Conservation (phyloP, 306 rosid genomes). For the Medicago lupulina region DNA sequence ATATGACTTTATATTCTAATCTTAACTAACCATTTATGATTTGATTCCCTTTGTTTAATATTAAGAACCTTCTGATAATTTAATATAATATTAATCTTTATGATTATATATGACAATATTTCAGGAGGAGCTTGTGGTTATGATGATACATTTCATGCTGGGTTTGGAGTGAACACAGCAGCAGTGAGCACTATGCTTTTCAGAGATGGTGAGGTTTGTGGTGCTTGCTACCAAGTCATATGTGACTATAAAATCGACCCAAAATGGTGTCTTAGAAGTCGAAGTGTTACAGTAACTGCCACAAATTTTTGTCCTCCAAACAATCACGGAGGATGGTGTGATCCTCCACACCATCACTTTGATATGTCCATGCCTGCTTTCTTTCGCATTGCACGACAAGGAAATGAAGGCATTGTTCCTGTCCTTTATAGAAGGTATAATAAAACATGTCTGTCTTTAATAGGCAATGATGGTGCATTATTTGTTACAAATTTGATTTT, state of each 20-base stretch:
- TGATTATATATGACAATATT: neutral
- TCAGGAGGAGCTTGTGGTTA: constrained; percentile 94
- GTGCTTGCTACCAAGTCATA: constrained; percentile 78
- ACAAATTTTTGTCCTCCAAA: constrained; percentile 89
- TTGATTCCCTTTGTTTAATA: too few species aligned
- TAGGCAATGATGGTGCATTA: too few species aligned
- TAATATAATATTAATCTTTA: neutral
- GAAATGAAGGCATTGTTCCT: constrained; percentile 88
- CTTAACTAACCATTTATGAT: too few species aligned
- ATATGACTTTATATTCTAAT: too few species aligned
- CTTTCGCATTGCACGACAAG: constrained; percentile 72
- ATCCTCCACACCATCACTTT: constrained; percentile 81
- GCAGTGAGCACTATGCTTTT: constrained; percentile 75
- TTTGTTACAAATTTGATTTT: too few species aligned
- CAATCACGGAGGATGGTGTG: constrained; percentile 88
- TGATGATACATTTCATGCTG: constrained; percentile 71
- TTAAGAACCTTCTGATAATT: neutral
- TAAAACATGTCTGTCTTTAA: neutral
- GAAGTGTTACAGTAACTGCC: constrained; percentile 59
- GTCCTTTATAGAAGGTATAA: constrained; percentile 69
- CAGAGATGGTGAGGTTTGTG: constrained; percentile 75
- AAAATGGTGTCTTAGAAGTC: constrained; percentile 71
- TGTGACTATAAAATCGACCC: constrained; percentile 69
- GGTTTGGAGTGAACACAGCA: constrained; percentile 81
- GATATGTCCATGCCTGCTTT: constrained; percentile 89